Conservation (phyloP, 768 basidiomycete genomes). For the Atractiella rhizophila region DNA sequence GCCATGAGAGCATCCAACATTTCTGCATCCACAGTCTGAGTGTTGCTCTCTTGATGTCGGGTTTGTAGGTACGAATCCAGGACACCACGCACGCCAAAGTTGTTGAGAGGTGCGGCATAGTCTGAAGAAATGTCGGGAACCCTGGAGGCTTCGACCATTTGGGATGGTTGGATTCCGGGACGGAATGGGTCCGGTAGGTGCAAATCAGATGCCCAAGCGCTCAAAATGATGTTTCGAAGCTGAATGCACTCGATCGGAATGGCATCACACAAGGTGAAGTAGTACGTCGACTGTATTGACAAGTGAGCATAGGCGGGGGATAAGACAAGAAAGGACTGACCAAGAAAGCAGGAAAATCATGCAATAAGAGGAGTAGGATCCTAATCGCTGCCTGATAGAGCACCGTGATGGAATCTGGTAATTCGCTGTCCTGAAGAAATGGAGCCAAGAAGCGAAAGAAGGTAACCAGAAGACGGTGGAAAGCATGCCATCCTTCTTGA, state of each 20-base stretch:
- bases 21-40: slow-evolving; percentile 10
- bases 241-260: slow-evolving; percentile 85
- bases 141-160: slow-evolving; percentile 70
- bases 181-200: slow-evolving; percentile 51
- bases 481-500: slow-evolving; percentile 87
- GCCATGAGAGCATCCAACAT: slow-evolving; percentile 47
- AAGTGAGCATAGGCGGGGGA: slow-evolving; percentile 1
- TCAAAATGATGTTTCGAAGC: slow-evolving; percentile 82
- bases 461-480: slow-evolving; percentile 77
- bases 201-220: slow-evolving; percentile 53
- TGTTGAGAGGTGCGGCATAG: slow-evolving; percentile 53
- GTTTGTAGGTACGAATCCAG: slow-evolving; percentile 64
- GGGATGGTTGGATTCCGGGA: slow-evolving; percentile 19
- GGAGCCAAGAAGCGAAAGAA: slow-evolving; percentile 85
- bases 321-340: slow-evolving; percentile 42
- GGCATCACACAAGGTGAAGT: slow-evolving; percentile 79
- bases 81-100: slow-evolving; percentile 46
- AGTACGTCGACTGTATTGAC: slow-evolving; percentile 28
- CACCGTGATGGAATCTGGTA: slow-evolving; percentile 54
- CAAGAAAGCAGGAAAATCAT: slow-evolving; percentile 96
- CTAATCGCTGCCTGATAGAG: slow-evolving; percentile 76
- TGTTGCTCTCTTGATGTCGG: slow-evolving; percentile 7
- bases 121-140: slow-evolving; percentile 80
- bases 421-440: slow-evolving; percentile 49
- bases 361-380: slow-evolving; percentile 74